These are phyloP conservation scores for Kuraishia piskuri DNA, from an alignment of 805 yeast genomes.

Conservation along the genomic window DNA sequence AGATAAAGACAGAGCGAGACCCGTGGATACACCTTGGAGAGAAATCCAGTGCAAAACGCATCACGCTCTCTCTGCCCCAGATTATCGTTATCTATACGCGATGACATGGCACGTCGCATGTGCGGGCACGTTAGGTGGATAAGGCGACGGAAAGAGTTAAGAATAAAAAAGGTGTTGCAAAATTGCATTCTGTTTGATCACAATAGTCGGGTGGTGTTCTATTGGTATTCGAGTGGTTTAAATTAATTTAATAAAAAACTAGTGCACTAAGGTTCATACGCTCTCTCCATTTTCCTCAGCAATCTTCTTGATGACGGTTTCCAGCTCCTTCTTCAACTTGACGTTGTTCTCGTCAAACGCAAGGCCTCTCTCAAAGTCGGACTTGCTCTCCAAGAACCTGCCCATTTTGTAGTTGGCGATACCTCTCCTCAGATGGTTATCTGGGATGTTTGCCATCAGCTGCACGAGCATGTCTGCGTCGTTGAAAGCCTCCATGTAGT, in stretches of 20 bases:
- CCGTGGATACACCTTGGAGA: too few relatives aligned
- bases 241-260: too few relatives aligned
- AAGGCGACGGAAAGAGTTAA: too few relatives aligned
- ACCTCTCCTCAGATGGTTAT: slow-evolving; percentile 65
- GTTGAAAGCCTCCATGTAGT: slow-evolving; percentile 50
- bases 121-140: too few relatives aligned
- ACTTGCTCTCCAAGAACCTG: slow-evolving; percentile 51
- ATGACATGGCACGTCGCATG: neutral
- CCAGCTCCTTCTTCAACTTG: slow-evolving; percentile 39
- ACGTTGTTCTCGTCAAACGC: slow-evolving; percentile 49
- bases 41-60: neutral
- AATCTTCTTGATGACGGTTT: slow-evolving; percentile 35
- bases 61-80: neutral
- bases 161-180: too few relatives aligned
- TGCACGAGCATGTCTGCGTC: slow-evolving; percentile 62
- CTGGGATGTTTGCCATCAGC: slow-evolving; percentile 52
- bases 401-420: slow-evolving; percentile 56
- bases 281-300: slow-evolving; percentile 52
- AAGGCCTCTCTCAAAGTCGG: slow-evolving; percentile 66
- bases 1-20: too few relatives aligned
- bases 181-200: too few relatives aligned
- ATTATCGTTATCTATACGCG: neutral
- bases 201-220: too few relatives aligned
- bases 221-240: too few relatives aligned
- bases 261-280: too few relatives aligned